Conservation (phyloP, 202 grass and related monocot genomes). For the Zoysia matrella region DNA sequence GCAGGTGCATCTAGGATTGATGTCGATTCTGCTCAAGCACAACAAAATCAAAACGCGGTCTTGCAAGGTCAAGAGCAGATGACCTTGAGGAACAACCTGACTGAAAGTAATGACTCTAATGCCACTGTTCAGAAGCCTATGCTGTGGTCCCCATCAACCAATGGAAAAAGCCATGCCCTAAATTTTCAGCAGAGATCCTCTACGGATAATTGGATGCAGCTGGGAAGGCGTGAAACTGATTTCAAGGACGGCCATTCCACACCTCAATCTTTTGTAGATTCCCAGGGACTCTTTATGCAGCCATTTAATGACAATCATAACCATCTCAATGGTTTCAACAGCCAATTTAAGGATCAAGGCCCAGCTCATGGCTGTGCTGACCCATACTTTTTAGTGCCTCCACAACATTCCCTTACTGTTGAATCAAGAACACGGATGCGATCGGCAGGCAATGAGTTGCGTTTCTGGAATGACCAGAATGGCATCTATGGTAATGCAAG, state of each 20-base stretch:
- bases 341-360: slow-evolving; percentile 57
- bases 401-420: slow-evolving; percentile 52
- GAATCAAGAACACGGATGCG: slow-evolving; percentile 57
- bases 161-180: slow-evolving; percentile 42
- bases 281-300: slow-evolving; percentile 54
- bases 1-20: slow-evolving; percentile 50
- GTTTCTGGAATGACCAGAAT: slow-evolving; percentile 50
- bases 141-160: slow-evolving; percentile 37
- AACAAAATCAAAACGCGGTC: slow-evolving; percentile 45
- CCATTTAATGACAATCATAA: slow-evolving; percentile 61
- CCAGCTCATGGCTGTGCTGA: slow-evolving; percentile 53
- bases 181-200: slow-evolving; percentile 53
- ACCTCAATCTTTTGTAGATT: slow-evolving; percentile 59
- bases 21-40: slow-evolving; percentile 55
- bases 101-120: too few species aligned
- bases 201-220: slow-evolving; percentile 58
- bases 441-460: slow-evolving; percentile 34
- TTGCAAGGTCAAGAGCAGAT: too few species aligned
- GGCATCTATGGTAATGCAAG: slow-evolving; percentile 41
- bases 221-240: slow-evolving; percentile 58
- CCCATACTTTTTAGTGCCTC: slow-evolving; percentile 51
- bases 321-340: not conserved
- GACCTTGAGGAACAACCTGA: too few species aligned
- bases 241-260: slow-evolving; percentile 21
- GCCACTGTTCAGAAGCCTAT: too few species aligned